Base-by-base conservation (phyloP, 495 filamentous ascomycete species). In the Aeminium ludgeri region DNA sequence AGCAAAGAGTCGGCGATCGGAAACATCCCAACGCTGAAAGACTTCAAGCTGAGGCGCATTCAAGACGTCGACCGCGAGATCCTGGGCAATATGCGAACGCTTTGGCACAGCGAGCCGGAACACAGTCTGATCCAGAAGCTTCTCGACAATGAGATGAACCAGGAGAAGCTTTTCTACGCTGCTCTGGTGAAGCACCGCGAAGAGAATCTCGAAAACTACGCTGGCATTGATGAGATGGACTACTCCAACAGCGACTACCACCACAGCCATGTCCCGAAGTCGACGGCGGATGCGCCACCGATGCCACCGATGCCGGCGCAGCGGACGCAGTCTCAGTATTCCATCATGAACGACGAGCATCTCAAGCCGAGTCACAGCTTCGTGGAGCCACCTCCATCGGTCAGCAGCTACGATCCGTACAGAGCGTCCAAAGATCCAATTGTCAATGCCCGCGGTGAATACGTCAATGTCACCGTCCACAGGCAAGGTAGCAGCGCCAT, bases 101-200 rank as follows among this genome's bases (percentile, higher is more conserved):
- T 96, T 42, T 96, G 83, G 84, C 86, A 94, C 59, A 73, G 73
- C 42, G 77, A 79, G 33, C 68, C 70, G 20, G 77, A 86, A 38
- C 67, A 77, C n/a, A 64, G 71, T 2, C 54, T 95, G n/a, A 65
- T 78, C 28, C 60, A 72, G 44, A 73, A 67, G 45, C 60, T 95
- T 2, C 54, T 75, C 20, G 72, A 65, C 42, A 60, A 74, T 10
- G 76, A 81, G 80, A 87, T 71, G 1, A 95, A 87, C 43, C 80
- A 92, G 27, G 83, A 94, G 52, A 86, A 91, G 48, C 65, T 86
- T 53, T 91, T 96, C 49, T 97, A 96, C 64, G 77, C 71, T 54
- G 69, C 87, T 0, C 72, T 97, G 17, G 60, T 77, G 44, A 77
- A 73, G 49, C 86, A 92, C 55, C 67, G 80, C 16, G 76, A 94